Evolutionary conservation across 2,329 filamentous ascomycete genomes (phyloP).

Genomic region (Sodiomyces alkalinus): DNA sequence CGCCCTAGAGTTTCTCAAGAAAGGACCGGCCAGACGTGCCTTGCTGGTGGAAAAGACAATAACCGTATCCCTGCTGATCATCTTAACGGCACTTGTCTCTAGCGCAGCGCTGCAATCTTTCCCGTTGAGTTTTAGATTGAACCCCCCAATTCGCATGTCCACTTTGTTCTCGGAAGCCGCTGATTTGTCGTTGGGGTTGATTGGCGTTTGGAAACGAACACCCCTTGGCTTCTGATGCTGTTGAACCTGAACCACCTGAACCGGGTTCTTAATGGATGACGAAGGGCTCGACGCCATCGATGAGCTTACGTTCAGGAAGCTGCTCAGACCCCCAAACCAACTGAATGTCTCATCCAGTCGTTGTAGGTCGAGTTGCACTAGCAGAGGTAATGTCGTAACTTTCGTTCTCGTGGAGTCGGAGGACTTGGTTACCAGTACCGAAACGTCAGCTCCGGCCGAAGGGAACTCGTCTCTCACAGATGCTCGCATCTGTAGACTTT

Average conservation of each 20-base stretch:
- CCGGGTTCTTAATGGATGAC: slow-evolving; percentile 18
- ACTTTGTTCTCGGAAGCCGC: slow-evolving; percentile 46
- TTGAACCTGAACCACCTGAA: slow-evolving; percentile 19
- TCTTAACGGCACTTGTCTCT: slow-evolving; percentile 68
- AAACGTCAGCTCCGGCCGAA: slow-evolving; percentile 40
- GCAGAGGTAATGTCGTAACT: slow-evolving; percentile 61
- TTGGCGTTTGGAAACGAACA: slow-evolving; percentile 41
- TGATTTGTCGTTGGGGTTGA: slow-evolving; percentile 31
- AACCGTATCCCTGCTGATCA: slow-evolving; percentile 59
- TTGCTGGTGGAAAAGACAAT: slow-evolving; percentile 61
- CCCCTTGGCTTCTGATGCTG: slow-evolving; percentile 29
- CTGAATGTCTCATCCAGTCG: slow-evolving; percentile 73
- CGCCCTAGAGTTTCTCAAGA: slow-evolving; percentile 33
- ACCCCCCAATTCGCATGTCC: slow-evolving; percentile 61
- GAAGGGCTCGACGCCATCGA: slow-evolving; percentile 67
- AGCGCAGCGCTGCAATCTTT: slow-evolving; percentile 60
- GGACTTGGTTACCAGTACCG: slow-evolving; percentile 33
- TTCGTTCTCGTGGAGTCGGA: slow-evolving; percentile 36
- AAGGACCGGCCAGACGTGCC: slow-evolving; percentile 60
- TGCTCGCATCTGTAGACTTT: slow-evolving; percentile 37
- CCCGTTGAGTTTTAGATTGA: slow-evolving; percentile 62
- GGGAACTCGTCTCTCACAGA: slow-evolving; percentile 45
- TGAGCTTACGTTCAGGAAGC: slow-evolving; percentile 74
- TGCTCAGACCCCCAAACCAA: slow-evolving; percentile 83
- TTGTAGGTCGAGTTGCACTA: slow-evolving; percentile 62